Base-by-base conservation (phyloP, 805 yeast species). In the Schizosaccharomyces lindneri region DNA sequence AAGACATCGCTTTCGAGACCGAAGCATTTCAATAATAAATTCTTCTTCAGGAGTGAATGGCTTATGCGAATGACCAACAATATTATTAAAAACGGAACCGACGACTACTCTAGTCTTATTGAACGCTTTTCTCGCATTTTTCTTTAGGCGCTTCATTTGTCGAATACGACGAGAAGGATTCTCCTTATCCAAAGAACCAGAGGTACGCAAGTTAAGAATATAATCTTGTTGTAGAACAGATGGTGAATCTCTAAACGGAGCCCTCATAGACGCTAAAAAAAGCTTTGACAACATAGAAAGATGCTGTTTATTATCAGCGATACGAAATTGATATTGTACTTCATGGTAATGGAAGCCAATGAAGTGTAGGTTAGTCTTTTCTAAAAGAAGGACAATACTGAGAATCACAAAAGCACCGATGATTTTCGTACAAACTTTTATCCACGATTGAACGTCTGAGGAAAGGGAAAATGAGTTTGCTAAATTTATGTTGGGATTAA, bases 281-380 rank as follows among this genome's bases (percentile, higher is more conserved):
- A 73, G 64, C 51, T 66, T 64, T 19, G 70, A 64, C 9, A 73
- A 66, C 17, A 68, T 65, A 6, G 63, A 59, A 46, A 69, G 65
- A 43, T 68, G 61, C 63, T 66, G 69, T 64, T 73, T 74, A 66
- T 73, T 71, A 55, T 63, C 67, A 62, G 68, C 67, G 63, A 74
- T 73, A 11, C 75, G 69, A 55, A 63, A 55, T 1, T 75, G 70
- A 66, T 73, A 71, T 43, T 74, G 69, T 7, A 73, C 71, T 57
- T 68, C 65, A 66, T 74, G 76, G 69, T 70, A 73, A 55, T 69
- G 70, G 19, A 74, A 72, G 4, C 75, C 72, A 60, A 73, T 66
- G 62, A 70, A 62, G 59, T 73, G 74, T 55, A 73, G 67, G 61
- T 72, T 63, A 31, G 72, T 63, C 62, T 73, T 70, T 65, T 73